Conservation (phyloP, 768 basidiomycete genomes). For the Arthromyces matolae region DNA sequence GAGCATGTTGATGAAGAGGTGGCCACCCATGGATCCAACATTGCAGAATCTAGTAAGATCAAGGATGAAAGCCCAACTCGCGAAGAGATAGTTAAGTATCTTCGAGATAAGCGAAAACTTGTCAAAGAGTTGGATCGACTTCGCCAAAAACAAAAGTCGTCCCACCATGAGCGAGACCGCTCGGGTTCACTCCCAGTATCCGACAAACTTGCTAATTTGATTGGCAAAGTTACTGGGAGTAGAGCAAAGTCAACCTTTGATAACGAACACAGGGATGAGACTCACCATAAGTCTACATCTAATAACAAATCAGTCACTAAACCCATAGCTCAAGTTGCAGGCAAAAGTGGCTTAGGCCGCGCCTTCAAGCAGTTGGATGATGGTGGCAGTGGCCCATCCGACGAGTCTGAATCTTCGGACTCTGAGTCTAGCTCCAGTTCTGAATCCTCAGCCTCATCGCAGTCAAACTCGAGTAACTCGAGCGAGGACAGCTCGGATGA, state of each 20-base stretch:
- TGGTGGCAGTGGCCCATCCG: neutral
- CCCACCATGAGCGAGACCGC: neutral
- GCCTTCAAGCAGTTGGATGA: neutral
- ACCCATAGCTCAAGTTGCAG: neutral
- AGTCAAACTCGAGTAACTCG: too few species aligned
- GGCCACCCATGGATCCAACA: neutral
- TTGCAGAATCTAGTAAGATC: neutral
- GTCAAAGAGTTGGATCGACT: neutral
- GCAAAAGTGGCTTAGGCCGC: neutral
- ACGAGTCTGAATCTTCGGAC: neutral
- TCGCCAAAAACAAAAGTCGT: neutral
- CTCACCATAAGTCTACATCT: neutral
- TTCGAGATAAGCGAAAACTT: neutral
- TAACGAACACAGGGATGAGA: too few species aligned
- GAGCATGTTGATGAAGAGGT: neutral
- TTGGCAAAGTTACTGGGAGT: neutral
- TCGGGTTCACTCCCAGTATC: neutral
- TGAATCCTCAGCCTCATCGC: neutral
- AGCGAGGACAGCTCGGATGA: neutral
- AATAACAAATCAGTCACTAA: neutral
- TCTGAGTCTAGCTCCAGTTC: neutral
- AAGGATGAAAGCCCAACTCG: neutral
- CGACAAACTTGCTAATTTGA: neutral
- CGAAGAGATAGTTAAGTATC: neutral
- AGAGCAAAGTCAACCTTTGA: neutral